A percentile compares a stretch with the other conserved stretches of the same genome.
phyloP scores from a whole-genome alignment of 768 basidiomycete species.

The Infundibulicybe gibba region DNA sequence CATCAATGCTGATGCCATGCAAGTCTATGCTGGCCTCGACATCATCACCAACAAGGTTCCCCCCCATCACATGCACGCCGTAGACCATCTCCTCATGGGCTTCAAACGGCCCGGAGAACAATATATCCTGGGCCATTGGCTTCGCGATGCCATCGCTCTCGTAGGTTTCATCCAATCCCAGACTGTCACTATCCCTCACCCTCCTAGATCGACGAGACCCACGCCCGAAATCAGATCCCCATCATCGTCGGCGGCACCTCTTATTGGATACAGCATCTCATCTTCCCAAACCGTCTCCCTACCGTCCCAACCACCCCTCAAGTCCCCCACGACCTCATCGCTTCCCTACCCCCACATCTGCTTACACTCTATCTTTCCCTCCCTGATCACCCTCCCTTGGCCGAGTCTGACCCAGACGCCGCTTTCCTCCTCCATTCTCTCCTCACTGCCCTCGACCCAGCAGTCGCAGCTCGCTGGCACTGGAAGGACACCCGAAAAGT shows the following conservation, averaged over 20 bases:
- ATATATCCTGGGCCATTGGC: slow-evolving; percentile 86
- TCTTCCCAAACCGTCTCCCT: slow-evolving; percentile 78
- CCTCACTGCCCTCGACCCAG: slow-evolving; percentile 65
- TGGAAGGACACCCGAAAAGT: slow-evolving; percentile 95
- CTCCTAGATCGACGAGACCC: slow-evolving; percentile 71
- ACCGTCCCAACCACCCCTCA: not conserved
- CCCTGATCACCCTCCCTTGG: slow-evolving; percentile 57
- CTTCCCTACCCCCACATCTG: slow-evolving; percentile 43
- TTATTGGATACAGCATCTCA: slow-evolving; percentile 95
- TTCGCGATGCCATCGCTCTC: slow-evolving; percentile 70
- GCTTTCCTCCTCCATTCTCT: slow-evolving; percentile 67
- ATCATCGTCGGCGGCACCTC: slow-evolving; percentile 95
- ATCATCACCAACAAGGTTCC: slow-evolving; percentile 94
- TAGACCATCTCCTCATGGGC: slow-evolving; percentile 88
- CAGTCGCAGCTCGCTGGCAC: slow-evolving; percentile 84
- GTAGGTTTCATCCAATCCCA: slow-evolving; percentile 41
- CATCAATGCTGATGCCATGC: slow-evolving; percentile 98
- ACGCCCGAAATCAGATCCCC: slow-evolving; percentile 61
- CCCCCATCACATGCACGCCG: slow-evolving; percentile 64
- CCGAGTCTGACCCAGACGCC: slow-evolving; percentile 46
- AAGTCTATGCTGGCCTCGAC: slow-evolving; percentile 89
- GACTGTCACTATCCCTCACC: slow-evolving; percentile 5
- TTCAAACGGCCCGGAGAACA: slow-evolving; percentile 86
- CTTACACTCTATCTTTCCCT: slow-evolving; percentile 49
- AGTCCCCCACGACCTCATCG: slow-evolving; percentile 30